A percentile compares a stretch with the other conserved stretches of the same genome.
phyloP scores from a whole-genome alignment of 768 basidiomycete species.

The Thelephora ganbajun region DNA sequence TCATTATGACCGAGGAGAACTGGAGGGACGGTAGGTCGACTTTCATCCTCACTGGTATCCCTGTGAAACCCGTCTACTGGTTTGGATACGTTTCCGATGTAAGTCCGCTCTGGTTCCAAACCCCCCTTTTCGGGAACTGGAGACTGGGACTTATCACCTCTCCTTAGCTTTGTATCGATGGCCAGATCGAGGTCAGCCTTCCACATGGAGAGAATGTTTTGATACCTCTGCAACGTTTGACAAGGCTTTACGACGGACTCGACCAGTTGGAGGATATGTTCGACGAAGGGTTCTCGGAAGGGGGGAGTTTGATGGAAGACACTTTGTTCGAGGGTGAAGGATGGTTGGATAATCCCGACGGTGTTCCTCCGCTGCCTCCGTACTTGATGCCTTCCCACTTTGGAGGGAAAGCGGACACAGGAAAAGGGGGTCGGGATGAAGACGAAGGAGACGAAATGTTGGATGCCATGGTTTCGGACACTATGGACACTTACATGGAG shows the following conservation, averaged over 20 bases:
- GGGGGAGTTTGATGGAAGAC: constrained; percentile 20
- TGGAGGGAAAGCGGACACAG: background rate
- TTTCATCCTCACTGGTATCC: background rate
- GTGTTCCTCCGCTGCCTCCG: too few relatives aligned
- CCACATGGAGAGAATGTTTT: constrained; percentile 35
- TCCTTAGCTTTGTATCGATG: constrained; percentile 56
- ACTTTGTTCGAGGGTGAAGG: constrained; percentile 24
- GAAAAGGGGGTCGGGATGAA: constrained; percentile 10
- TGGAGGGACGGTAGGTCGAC: constrained; percentile 28
- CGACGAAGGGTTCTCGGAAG: constrained; percentile 26
- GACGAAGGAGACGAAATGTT: constrained; percentile 24
- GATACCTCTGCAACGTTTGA: constrained; percentile 56
- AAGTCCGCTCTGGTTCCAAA: constrained; percentile 14
- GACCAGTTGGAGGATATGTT: constrained; percentile 66
- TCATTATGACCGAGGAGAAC: constrained; percentile 21
- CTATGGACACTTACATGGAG: background rate
- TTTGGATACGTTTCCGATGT: constrained; percentile 78
- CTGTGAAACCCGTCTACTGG: constrained; percentile 47
- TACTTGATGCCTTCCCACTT: too few relatives aligned
- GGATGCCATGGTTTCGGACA: constrained; percentile 7
- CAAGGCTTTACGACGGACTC: constrained; percentile 65
- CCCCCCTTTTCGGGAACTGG: background rate
- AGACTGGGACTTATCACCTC: background rate
- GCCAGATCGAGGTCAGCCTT: constrained; percentile 58
- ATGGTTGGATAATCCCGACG: constrained; percentile 13